Base-by-base conservation (phyloP, 371 early-diverging fungal genomes). In the Dichotomocladium elegans region DNA sequence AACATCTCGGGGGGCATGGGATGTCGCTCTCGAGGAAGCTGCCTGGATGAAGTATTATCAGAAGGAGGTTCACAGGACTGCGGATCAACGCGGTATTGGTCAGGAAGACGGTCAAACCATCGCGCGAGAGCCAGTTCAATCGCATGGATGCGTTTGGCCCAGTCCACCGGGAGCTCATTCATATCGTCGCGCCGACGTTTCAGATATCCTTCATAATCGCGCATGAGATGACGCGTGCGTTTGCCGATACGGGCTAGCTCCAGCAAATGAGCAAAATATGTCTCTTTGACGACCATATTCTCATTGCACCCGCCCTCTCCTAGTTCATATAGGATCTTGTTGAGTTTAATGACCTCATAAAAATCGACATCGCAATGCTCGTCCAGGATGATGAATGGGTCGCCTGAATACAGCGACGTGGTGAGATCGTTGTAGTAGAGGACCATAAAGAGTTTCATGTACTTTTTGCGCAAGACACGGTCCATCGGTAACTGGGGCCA, bases 41-140 rank as follows among this genome's bases (percentile, higher is more conserved):
- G 37, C 10, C 45, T 50, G n/a, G n/a, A n/a, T n/a, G n/a, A n/a
- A n/a, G n/a, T n/a, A n/a, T n/a, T n/a, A n/a, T n/a, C n/a, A n/a
- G n/a, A n/a, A n/a, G n/a, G n/a, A n/a, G n/a, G n/a, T n/a, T n/a
- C n/a, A n/a, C n/a, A n/a, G 1, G 67, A 60, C 21, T 59, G 60
- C 0, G 67, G 68, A 34, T 72, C 69, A 2, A 66, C 60, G 14
- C 66, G 70, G 31, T 68, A 68, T 25, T 66, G 51, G 1, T 53
- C 51, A 0, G 74, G 70, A 6, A 74, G 31, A 4, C 66, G 66
- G 25, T 64, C 66, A 34, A 64, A 70, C 76, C 76, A 75, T 30
- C 51, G 57, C 3, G 67, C 61, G 10, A 75, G 41, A 1, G 61
- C 60, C n/a, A 69, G 31, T 30, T 75, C 76, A 8, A 75, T 37